A percentile compares a stretch with the other conserved stretches of the same genome.
These are phyloP conservation scores for Excoecaria agallocha DNA, from an alignment of 345 rosid species.

Conservation along the genomic window DNA sequence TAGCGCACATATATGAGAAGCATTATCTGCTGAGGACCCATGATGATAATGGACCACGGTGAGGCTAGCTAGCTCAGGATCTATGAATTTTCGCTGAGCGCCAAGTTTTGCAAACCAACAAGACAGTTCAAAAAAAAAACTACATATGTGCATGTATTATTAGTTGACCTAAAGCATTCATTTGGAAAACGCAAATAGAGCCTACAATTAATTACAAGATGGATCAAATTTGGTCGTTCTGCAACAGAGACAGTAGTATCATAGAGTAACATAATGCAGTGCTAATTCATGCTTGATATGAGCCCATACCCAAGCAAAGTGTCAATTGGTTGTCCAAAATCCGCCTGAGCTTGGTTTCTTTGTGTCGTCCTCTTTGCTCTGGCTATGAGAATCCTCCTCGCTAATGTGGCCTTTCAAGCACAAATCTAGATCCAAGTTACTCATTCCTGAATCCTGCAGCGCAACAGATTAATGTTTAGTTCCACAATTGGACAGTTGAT, in stretches of 20 bases:
- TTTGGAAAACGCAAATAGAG: not conserved
- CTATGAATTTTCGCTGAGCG: too few relatives aligned
- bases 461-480: not conserved
- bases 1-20: too few relatives aligned
- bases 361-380: slow-evolving; percentile 27
- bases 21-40: too few relatives aligned
- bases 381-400: slow-evolving; percentile 22
- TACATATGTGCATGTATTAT: not conserved
- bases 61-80: too few relatives aligned
- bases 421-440: slow-evolving; percentile 52
- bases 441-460: slow-evolving; percentile 49
- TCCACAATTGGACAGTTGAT: not conserved
- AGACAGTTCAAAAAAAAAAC: too few relatives aligned
- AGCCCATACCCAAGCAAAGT: not conserved
- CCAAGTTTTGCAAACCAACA: too few relatives aligned
- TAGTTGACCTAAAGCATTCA: not conserved
- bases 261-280: not conserved
- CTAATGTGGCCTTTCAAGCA: slow-evolving; percentile 45
- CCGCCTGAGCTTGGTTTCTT: slow-evolving; percentile 24
- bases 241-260: not conserved
- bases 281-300: not conserved
- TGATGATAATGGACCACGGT: too few relatives aligned
- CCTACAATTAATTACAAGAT: slow-evolving; percentile 20
- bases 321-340: slow-evolving; percentile 19
- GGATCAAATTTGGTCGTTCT: not conserved